Percentiles rank a stretch among this genome's conserved stretches.
These are phyloP conservation scores for Arabis alpina DNA, from an alignment of 345 rosid genomes.

Conservation along the genomic window DNA sequence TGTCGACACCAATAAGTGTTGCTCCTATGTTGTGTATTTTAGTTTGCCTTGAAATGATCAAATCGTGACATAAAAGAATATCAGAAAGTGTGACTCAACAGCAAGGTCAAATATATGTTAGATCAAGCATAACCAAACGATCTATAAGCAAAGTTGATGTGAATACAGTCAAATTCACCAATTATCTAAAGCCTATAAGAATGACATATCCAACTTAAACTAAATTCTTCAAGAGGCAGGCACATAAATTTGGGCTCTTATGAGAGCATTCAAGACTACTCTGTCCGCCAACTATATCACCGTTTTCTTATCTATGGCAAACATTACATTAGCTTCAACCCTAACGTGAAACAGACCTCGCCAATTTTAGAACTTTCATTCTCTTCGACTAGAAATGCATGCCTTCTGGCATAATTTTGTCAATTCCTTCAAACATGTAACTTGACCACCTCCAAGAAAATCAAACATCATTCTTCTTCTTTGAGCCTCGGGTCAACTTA, in stretches of 20 bases:
- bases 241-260: neutral
- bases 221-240: constrained; percentile 1
- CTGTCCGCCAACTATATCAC: neutral
- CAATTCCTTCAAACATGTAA: constrained; percentile 32
- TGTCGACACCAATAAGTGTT: constrained; percentile 83
- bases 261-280: neutral
- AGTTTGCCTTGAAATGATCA: constrained; percentile 71
- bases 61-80: neutral
- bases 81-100: constrained; percentile 25
- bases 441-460: neutral
- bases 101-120: neutral
- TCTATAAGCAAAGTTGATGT: neutral
- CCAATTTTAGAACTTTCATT: constrained; percentile 4
- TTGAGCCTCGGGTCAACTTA: constrained; percentile 4
- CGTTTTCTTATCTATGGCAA: constrained; percentile 10
- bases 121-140: neutral
- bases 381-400: constrained; percentile 22
- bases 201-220: neutral
- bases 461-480: neutral
- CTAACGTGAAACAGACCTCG: constrained; percentile 16
- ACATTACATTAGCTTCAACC: neutral
- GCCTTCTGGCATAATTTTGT: constrained; percentile 12
- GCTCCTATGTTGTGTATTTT: constrained; percentile 92
- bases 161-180: constrained; percentile 12
- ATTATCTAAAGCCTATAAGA: neutral